These are phyloP conservation scores for Xanthoparmelia taractica DNA, from an alignment of 495 filamentous ascomycete species.

Conservation along the genomic window DNA sequence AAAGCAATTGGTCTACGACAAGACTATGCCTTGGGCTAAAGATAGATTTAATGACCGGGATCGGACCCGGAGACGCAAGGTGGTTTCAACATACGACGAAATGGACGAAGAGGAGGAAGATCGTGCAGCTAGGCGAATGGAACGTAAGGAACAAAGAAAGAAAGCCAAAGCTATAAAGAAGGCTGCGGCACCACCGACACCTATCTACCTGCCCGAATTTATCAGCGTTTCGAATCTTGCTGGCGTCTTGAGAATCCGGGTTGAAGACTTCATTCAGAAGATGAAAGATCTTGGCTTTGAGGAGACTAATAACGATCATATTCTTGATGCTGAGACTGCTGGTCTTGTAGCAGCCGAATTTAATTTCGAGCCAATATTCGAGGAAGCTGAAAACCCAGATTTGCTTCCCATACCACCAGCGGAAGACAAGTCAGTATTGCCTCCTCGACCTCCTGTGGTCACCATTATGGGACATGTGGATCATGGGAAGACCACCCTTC, in stretches of 20 bases:
- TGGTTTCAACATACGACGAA: constrained; percentile 4
- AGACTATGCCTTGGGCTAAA: background rate
- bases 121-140: constrained; percentile 30
- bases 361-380: constrained; percentile 84
- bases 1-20: background rate
- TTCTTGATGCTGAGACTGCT: constrained; percentile 84
- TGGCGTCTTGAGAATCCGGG: constrained; percentile 61
- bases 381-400: constrained; percentile 57
- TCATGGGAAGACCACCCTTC: constrained; percentile 94
- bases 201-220: constrained; percentile 78
- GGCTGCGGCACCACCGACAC: constrained; percentile 41
- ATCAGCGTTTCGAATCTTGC: constrained; percentile 84
- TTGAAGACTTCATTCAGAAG: constrained; percentile 63
- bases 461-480: constrained; percentile 99
- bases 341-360: constrained; percentile 88
- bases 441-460: constrained; percentile 79
- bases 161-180: constrained; percentile 40
- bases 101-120: constrained; percentile 27
- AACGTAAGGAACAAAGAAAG: constrained; percentile 40
- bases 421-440: constrained; percentile 63
- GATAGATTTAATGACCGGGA: background rate
- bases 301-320: constrained; percentile 64
- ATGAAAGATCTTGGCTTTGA: constrained; percentile 80
- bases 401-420: constrained; percentile 59
- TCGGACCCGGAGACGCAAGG: background rate